Evolutionary conservation across 768 basidiomycete species (phyloP), one percentile per base, ranked within the genome.

Genomic region (Crassisporium funariophilum): DNA sequence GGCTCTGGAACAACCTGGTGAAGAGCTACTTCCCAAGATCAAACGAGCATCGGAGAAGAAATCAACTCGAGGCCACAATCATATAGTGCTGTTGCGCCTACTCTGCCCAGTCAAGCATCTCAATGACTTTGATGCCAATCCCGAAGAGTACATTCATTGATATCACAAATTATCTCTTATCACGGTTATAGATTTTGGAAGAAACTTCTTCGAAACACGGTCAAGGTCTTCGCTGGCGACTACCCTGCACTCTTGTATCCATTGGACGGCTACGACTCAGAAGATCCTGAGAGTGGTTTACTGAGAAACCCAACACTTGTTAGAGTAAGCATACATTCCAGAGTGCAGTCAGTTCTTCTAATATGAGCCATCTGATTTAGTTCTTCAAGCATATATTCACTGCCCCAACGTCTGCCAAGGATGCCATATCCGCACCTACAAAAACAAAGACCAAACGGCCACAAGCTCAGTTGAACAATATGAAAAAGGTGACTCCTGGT

Each of bases 351-450:
- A 31, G n/a, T 11, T 31, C 5, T 31, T 20, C 9, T 16, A 0
- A 34, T 4, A 12, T 20, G 25, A n/a, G n/a, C 5, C 3, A 2
- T 31, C n/a, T 31, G 29, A 31, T 31, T n/a, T 12, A 46, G 45
- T 21, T 46, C 15, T 46, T 21, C 13, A 46, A 46, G 9, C 45
- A 46, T 20, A 46, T 46, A 40, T 46, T 46, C 15, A 46, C 45
- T 12, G 17, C 37, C 9, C 45, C 23, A 12, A 38, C 27, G 3
- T 46, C 45, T 1, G 45, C 45, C 19, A 46, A 31, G 10, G 36
- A 46, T 2, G 37, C 25, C 4, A 23, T 40, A 15, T 10, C 23
- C n/a, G 36, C 27, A 16, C 23, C 44, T 16, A 40, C 4, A 17
- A 21, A 22, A 22, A 25, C 15, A 7, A 46, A 46, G 37, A 46